Percentiles rank a stretch among this genome's conserved stretches.
phyloP scores from a whole-genome alignment of 1,139 yeast genomes.

The Arxiozyma bovina region DNA sequence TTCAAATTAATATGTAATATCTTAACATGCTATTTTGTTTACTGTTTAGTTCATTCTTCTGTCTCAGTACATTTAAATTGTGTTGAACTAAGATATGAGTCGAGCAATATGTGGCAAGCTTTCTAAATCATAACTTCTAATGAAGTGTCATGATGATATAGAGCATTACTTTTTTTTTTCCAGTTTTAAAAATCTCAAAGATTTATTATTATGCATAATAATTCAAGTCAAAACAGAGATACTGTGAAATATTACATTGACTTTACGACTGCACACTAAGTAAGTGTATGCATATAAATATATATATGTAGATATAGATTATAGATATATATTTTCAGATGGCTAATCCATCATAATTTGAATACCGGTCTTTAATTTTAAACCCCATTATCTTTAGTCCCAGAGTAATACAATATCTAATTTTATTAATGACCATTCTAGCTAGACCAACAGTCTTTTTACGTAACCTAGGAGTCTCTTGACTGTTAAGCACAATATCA shows the following conservation, averaged over 20 bases:
- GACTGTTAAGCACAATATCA: conserved; percentile 21
- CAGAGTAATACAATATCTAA: conserved; percentile 44
- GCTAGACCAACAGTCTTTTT: conserved; percentile 47
- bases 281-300: no score
- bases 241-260: not conserved
- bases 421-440: conserved; percentile 50
- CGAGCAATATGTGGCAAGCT: no score
- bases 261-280: not conserved
- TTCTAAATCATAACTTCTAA: no score
- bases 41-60: not conserved
- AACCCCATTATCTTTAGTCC: conserved; percentile 49
- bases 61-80: not conserved
- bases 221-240: no score
- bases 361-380: conserved; percentile 47
- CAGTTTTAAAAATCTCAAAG: no score
- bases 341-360: conserved; percentile 40
- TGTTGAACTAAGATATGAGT: no score
- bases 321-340: conserved; percentile 14
- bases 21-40: not conserved
- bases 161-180: no score
- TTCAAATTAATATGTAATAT: no score
- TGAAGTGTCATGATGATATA: no score
- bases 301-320: no score
- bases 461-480: conserved; percentile 26
- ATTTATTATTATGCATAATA: no score